Evolutionary conservation across 768 basidiomycete species (phyloP).

Genomic region (Russula virescens): DNA sequence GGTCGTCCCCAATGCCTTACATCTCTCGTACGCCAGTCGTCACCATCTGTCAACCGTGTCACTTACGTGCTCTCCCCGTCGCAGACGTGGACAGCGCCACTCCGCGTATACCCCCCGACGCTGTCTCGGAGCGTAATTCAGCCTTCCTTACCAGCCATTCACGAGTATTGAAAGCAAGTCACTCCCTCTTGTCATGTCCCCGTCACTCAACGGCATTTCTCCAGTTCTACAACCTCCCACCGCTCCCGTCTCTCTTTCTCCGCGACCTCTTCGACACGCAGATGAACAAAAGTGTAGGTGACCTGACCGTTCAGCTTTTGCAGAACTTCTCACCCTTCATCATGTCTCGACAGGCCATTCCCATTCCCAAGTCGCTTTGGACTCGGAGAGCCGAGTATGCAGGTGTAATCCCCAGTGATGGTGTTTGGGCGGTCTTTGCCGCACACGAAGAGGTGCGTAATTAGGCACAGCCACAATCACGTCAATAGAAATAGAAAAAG

Average conservation of each 20-base stretch:
- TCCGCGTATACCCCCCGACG: background rate
- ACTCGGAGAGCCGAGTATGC: conserved; percentile 30
- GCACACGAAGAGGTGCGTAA: conserved; percentile 56
- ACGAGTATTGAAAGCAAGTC: conserved; percentile 16
- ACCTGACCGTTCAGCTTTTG: background rate
- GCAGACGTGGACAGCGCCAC: background rate
- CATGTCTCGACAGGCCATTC: background rate
- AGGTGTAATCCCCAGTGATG: conserved; percentile 28
- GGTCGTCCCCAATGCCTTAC: background rate
- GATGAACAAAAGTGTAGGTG: conserved; percentile 4
- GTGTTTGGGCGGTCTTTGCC: conserved; percentile 52
- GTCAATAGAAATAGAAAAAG: background rate
- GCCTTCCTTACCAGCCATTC: conserved; percentile 7
- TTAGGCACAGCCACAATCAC: conserved; percentile 21
- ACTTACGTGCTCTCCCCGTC: background rate
- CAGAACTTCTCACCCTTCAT: background rate
- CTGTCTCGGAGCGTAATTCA: conserved; percentile 8
- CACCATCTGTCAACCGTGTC: background rate
- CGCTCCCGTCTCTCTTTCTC: conserved; percentile 34
- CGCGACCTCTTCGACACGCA: conserved; percentile 34
- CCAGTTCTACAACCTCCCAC: conserved; percentile 41
- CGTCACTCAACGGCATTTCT: background rate
- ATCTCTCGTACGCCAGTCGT: background rate
- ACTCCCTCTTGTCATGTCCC: background rate
- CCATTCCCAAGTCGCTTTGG: conserved; percentile 46